Evolutionary conservation across 441 rosid species (phyloP).

Genomic region (Aleurites moluccanus): DNA sequence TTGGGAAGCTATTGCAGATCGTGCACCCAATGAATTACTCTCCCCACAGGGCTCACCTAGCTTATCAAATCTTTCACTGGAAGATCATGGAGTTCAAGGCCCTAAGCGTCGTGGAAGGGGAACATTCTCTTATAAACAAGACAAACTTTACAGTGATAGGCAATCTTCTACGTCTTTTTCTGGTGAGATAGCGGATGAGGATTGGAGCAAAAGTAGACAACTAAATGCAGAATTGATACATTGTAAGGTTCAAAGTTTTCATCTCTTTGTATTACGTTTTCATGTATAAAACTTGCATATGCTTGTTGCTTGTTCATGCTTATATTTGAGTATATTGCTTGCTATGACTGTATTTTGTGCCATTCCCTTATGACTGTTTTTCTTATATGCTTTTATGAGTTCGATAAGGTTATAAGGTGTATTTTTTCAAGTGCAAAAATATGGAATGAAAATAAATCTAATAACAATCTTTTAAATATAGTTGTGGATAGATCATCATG

Average conservation of each 20-base stretch:
- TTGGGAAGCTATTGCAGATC: conserved; percentile 88
- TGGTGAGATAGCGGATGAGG: conserved; percentile 45
- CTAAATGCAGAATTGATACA: conserved; percentile 36
- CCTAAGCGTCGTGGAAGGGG: conserved; percentile 92
- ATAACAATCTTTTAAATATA: not conserved
- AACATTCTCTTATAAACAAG: conserved; percentile 61
- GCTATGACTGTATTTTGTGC: too few species aligned
- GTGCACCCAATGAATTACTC: conserved; percentile 54
- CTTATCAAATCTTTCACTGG: conserved; percentile 57
- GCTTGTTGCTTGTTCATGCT: conserved; percentile 2
- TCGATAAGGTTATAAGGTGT: not conserved
- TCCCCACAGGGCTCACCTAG: conserved; percentile 53
- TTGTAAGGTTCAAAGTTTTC: conserved; percentile 39
- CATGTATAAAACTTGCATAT: not conserved
- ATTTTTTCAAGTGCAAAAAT: not conserved
- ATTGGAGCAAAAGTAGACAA: conserved; percentile 31
- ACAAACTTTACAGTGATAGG: conserved; percentile 56
- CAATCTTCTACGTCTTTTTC: conserved; percentile 28
- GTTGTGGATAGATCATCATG: not conserved
- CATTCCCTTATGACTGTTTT: too few species aligned
- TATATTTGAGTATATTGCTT: too few species aligned
- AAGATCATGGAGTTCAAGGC: conserved; percentile 45
- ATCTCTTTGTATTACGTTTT: not conserved
- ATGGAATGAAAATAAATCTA: not conserved
- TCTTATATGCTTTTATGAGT: too few species aligned